Evolutionary conservation across 2,329 filamentous ascomycete species (phyloP), one percentile per base, ranked within the genome.

Genomic region (Fusarium incarnatum): DNA sequence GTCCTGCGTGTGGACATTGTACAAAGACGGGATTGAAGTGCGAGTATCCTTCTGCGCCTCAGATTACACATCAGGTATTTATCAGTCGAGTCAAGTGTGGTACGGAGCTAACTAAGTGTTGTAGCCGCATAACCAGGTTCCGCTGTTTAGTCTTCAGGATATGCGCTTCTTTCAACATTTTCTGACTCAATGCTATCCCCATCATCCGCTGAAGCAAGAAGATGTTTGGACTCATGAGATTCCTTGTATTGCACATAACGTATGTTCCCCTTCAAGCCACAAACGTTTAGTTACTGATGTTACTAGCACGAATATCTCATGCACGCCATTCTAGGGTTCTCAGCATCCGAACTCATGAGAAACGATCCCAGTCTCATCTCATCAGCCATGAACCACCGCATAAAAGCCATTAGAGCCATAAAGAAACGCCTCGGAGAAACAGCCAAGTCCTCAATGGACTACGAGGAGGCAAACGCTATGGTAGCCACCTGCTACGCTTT

Each of bases 161-260:
- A 90, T 92, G 89, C 86, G 88, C 40, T 86, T 91, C 76, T 91
- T 91, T 71, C 89, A 91, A 75, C 88, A 91, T 76, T 91, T 91
- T 70, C 79, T 91, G 18, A 79, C 86, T 28, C 82, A 84, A 37
- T 89, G 87, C 69, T 88, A 88, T 73, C 90, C 90, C 4, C 86
- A 89, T 76, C 83, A 91, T 25, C 89, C 90, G 0, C 79, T 91
- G 20, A 89, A 88, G 42, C 89, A 89, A 65, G 88, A 92, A 68
- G 82, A 85, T 10, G 83, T 91, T 16, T 93, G 91, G 91, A 87
- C 87, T 9, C 88, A 89, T 27, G 85, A 90, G 60, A 86, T 93
- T 12, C 89, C 90, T 0, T 88, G 88, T 67, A 85, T 92, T 60
- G 90, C 90, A 2, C 88, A 92, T 68, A 88, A 87, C 62, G 89